phyloP scores from a whole-genome alignment of 768 basidiomycete genomes.

The Russula vinacea region DNA sequence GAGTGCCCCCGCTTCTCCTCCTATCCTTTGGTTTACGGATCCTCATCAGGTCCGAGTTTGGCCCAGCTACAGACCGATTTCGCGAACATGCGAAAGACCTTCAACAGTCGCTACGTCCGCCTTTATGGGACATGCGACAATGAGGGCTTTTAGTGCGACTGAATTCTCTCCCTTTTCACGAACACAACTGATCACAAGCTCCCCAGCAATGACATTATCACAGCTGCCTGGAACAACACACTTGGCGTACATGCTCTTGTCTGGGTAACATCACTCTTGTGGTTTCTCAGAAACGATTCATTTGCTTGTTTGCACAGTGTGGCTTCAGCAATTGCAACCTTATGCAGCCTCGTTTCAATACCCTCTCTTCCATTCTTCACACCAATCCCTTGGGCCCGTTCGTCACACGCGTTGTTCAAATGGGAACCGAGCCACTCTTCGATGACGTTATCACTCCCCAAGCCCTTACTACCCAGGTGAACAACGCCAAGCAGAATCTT shows the following conservation, averaged over 20 bases:
- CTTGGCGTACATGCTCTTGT: constrained; percentile 69
- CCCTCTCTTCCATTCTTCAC: constrained; percentile 33
- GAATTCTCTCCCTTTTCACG: neutral
- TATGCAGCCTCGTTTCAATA: constrained; percentile 30
- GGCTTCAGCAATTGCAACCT: constrained; percentile 33
- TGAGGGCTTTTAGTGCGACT: constrained; percentile 40
- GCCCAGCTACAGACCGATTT: constrained; percentile 54
- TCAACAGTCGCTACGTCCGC: constrained; percentile 63
- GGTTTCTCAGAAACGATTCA: neutral
- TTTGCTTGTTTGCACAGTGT: constrained; percentile 28
- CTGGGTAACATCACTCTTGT: constrained; percentile 48
- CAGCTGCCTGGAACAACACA: constrained; percentile 63
- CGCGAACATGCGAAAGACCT: constrained; percentile 52
- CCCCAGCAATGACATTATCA: constrained; percentile 54
- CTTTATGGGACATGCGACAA: constrained; percentile 43
- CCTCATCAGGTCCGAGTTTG: constrained; percentile 52
- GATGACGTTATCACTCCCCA: constrained; percentile 50
- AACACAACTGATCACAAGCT: neutral
- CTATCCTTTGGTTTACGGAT: neutral
- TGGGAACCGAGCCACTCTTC: constrained; percentile 68
- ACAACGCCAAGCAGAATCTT: constrained; percentile 46
- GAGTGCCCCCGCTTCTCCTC: constrained; percentile 26
- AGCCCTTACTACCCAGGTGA: constrained; percentile 50
- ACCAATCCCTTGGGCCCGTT: constrained; percentile 47
- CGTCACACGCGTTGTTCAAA: constrained; percentile 62